These are phyloP conservation scores for Centella asiatica DNA, from an alignment of 129 eudicot genomes.

Conservation along the genomic window DNA sequence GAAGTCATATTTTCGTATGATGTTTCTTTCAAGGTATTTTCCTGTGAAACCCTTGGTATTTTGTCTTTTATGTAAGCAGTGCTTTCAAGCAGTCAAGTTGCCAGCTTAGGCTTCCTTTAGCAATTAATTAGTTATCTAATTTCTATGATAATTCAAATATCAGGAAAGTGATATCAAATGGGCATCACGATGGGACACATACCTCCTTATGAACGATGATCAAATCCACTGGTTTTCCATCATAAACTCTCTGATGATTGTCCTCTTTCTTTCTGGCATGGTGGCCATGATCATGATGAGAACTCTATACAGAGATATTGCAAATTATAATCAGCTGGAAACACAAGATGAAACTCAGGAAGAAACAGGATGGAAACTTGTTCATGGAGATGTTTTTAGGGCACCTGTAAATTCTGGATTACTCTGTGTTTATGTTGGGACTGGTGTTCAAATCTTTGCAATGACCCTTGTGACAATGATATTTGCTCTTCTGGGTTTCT, in stretches of 20 bases:
- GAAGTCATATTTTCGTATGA: slow-evolving; percentile 89
- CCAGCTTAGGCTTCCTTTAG: too few relatives aligned
- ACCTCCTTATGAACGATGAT: slow-evolving; percentile 95
- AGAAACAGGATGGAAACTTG: slow-evolving; percentile 98
- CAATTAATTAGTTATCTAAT: neutral
- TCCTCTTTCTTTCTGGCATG: slow-evolving; percentile 91
- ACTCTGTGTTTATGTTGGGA: slow-evolving; percentile 74
- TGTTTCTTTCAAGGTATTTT: slow-evolving; percentile 77
- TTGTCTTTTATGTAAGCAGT: slow-evolving; percentile 5
- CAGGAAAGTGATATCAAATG: slow-evolving; percentile 92
- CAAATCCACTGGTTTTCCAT: slow-evolving; percentile 96
- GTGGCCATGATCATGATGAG: slow-evolving; percentile 98
- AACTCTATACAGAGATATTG: slow-evolving; percentile 78
- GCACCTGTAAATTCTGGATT: slow-evolving; percentile 59
- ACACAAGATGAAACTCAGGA: slow-evolving; percentile 95
- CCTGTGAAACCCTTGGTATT: neutral
- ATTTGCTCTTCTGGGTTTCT: slow-evolving; percentile 77
- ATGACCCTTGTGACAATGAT: slow-evolving; percentile 95
- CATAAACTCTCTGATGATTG: slow-evolving; percentile 86
- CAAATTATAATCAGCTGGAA: slow-evolving; percentile 81
- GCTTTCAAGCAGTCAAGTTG: too few relatives aligned
- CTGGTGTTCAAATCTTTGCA: slow-evolving; percentile 74
- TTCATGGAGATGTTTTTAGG: slow-evolving; percentile 86
- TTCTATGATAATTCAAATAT: neutral
- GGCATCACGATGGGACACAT: slow-evolving; percentile 98